Evolutionary conservation across 2,329 filamentous ascomycete species (phyloP).

Genomic region (Hypoxylon rubiginosum): DNA sequence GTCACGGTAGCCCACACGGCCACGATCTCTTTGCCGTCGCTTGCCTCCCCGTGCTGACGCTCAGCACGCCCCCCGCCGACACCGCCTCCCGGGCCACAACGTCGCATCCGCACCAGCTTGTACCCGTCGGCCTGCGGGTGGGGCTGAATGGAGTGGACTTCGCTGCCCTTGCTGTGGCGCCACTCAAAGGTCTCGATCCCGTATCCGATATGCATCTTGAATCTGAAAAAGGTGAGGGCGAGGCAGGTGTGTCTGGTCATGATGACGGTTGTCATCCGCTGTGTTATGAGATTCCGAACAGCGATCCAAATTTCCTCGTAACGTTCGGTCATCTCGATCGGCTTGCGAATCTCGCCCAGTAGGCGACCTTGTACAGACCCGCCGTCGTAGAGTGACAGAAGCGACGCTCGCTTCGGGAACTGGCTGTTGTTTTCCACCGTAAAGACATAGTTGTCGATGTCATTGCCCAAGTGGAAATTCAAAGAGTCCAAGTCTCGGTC

Average conservation of each 20-base stretch:
- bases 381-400: neutral
- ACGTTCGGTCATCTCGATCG: neutral
- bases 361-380: neutral
- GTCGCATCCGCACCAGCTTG: conserved; percentile 39
- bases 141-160: neutral
- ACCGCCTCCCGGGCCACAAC: neutral
- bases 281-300: neutral
- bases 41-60: conserved; percentile 13
- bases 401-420: neutral
- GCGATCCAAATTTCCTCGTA: neutral
- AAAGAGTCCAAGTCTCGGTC: neutral
- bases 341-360: neutral
- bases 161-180: neutral
- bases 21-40: conserved; percentile 39
- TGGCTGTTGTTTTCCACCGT: neutral
- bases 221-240: neutral
- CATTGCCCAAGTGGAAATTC: neutral
- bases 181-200: neutral
- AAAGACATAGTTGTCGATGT: neutral
- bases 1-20: conserved; percentile 28
- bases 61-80: neutral
- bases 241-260: neutral
- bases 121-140: conserved; percentile 28
- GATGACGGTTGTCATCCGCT: neutral
- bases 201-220: neutral